Conservation (phyloP, 768 basidiomycete genomes). For the Amanita rimosa region DNA sequence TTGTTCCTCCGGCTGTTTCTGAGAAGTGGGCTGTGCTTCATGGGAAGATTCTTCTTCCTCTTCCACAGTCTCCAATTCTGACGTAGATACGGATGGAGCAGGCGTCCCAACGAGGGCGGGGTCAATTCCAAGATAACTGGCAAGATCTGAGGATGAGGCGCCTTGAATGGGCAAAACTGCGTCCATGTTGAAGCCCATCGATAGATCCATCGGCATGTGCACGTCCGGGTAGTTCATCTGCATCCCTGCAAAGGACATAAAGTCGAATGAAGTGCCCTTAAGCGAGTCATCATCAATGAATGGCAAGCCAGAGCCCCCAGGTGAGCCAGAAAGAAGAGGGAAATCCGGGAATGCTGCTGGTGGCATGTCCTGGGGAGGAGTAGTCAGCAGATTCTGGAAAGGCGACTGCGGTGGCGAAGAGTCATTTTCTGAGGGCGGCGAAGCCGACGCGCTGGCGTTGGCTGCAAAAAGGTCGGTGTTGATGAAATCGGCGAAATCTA, state of each 20-base stretch:
- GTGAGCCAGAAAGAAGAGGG: conserved; percentile 11
- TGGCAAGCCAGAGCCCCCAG: conserved; percentile 16
- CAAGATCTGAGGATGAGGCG: background rate
- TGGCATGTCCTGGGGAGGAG: conserved; percentile 30
- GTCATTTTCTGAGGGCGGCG: conserved; percentile 22
- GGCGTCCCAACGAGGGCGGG: conserved; percentile 7
- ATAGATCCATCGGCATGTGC: conserved; percentile 5
- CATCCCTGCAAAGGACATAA: conserved; percentile 4
- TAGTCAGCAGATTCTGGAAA: conserved; percentile 25
- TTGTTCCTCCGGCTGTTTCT: conserved; percentile 13
- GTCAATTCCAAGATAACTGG: conserved; percentile 3
- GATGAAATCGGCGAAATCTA: conserved; percentile 52
- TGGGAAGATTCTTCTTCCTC: conserved; percentile 3
- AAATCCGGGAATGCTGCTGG: conserved; percentile 26
- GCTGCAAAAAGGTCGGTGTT: conserved; percentile 45
- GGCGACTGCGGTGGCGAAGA: conserved; percentile 36
- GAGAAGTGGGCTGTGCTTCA: background rate
- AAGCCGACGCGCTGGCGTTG: conserved; percentile 17
- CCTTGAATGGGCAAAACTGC: background rate
- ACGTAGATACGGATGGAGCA: conserved; percentile 28
- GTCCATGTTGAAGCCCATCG: conserved; percentile 4
- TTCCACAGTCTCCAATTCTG: conserved; percentile 13
- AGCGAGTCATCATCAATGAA: conserved; percentile 34
- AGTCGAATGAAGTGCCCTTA: conserved; percentile 16
- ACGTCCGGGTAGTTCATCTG: conserved; percentile 4